Percentiles rank a stretch among this genome's conserved stretches.
phyloP scores from a whole-genome alignment of 208 protist species.

The Leishmania major region DNA sequence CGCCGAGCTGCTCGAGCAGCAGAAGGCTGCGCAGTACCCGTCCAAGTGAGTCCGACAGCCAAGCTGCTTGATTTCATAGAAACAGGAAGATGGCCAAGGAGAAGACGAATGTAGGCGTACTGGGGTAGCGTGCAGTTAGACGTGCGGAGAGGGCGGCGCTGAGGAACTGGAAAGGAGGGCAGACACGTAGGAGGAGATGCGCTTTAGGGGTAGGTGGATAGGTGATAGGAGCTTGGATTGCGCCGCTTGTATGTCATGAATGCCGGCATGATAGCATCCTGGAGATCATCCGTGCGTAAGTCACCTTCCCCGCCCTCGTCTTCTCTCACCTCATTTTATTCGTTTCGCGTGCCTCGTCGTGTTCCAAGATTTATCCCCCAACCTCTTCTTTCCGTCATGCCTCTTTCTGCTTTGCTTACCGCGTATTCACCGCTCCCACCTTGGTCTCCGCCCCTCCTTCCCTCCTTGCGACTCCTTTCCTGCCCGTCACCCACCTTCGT shows the following conservation, averaged over 20 bases:
- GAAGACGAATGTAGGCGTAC: not conserved
- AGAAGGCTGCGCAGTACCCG: constrained; percentile 92
- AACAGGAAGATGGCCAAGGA: not conserved
- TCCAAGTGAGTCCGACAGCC: constrained; percentile 56
- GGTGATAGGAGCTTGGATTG: not conserved
- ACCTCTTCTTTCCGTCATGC: not conserved
- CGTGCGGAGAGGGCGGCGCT: not conserved
- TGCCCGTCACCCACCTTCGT: not conserved
- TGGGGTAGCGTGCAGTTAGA: not conserved
- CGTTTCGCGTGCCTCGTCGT: not conserved
- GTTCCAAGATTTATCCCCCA: not conserved
- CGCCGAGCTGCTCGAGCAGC: constrained; percentile 88
- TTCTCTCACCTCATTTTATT: not conserved
- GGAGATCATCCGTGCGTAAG: no score
- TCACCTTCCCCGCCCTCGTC: not conserved
- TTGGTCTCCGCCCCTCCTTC: not conserved
- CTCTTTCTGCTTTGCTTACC: not conserved
- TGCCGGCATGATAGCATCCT: not conserved
- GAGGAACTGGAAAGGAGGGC: not conserved
- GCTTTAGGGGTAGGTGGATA: not conserved
- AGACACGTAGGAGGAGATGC: not conserved
- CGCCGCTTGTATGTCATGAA: not conserved
- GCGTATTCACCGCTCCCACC: not conserved
- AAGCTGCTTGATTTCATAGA: not conserved
- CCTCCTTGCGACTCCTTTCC: not conserved